Evolutionary conservation across 306 rosid species (phyloP), one percentile per base, ranked within the genome.

Genomic region (Biancaea sappan): DNA sequence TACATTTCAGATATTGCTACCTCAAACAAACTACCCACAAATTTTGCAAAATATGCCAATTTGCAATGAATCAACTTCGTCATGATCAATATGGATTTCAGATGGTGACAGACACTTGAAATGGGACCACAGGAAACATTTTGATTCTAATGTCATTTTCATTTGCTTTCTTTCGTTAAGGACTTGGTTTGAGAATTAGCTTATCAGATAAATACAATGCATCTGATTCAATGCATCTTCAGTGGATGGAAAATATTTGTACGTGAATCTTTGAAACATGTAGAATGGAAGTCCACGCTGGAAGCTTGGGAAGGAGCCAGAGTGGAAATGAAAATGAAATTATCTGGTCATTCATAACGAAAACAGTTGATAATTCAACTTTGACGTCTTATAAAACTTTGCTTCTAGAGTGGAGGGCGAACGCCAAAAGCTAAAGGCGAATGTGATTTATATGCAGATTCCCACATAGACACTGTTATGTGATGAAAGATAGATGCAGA

Each of bases 251-350:
- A n/a, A n/a, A n/a, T n/a, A n/a, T n/a, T n/a, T n/a, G n/a, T n/a
- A n/a, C n/a, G n/a, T n/a, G 34, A 2, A 5, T 2, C 34, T 3
- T 3, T 35, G 40, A 70, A 3, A 13, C 75, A 32, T 35, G 40
- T 47, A 60, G 69, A 73, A 32, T 59, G 46, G 46, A 60, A 46
- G 19, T 47, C 40, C 19, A 9, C 1, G 26, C 58, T 29, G 19
- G 31, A 72, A 43, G 47, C 58, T 58, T 19, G 22, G 47, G 19
- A 9, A 18, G 60, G 50, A 44, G 50, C 61, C 69, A 73, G 44
- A 73, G 34, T 60, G 60, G 50, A 46, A 21, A 29, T 46, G 18
- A 73, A 29, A 28, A 35, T 1, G 24, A 28, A 43, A 58, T 43
- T 14, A 46, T 43, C 38, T 41, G 18, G 53, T 64, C 35, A 66